Evolutionary conservation across 2,329 filamentous ascomycete species (phyloP).

Genomic region (Xylaria sp.): DNA sequence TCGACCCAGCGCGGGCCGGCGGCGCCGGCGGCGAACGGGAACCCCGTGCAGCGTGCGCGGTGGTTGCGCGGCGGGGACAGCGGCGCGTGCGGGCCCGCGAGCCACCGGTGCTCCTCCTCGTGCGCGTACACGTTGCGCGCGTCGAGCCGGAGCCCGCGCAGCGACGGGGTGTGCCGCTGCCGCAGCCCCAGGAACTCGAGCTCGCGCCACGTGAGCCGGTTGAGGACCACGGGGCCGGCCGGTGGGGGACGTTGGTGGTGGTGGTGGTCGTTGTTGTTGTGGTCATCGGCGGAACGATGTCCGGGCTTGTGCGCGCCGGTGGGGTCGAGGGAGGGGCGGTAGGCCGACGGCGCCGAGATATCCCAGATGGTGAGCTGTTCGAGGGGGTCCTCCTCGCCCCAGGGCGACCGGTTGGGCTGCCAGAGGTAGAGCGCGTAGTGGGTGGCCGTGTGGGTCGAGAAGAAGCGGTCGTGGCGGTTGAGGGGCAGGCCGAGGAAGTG

Average conservation of each 20-base stretch:
- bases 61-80: conserved; percentile 46
- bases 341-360: conserved; percentile 51
- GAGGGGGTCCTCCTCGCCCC: conserved; percentile 58
- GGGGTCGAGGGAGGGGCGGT: conserved; percentile 55
- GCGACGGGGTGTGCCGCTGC: conserved; percentile 53
- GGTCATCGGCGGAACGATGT: too few relatives aligned
- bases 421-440: conserved; percentile 66
- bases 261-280: too few relatives aligned
- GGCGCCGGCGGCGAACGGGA: conserved; percentile 53
- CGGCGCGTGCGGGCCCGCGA: conserved; percentile 48
- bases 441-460: conserved; percentile 59
- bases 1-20: conserved; percentile 54
- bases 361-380: conserved; percentile 64
- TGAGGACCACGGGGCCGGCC: conserved; percentile 48
- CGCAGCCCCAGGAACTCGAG: conserved; percentile 56
- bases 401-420: conserved; percentile 59
- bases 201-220: conserved; percentile 52
- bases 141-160: conserved; percentile 56
- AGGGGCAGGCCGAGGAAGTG: conserved; percentile 59
- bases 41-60: conserved; percentile 52
- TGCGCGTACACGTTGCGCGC: conserved; percentile 55
- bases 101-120: conserved; percentile 58
- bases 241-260: conserved; percentile 31
- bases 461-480: conserved; percentile 62
- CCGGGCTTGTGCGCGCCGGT: conserved; percentile 42